Evolutionary conservation across 2,329 filamentous ascomycete species (phyloP), one percentile per base, ranked within the genome.

Genomic region (Penicillium sp.): DNA sequence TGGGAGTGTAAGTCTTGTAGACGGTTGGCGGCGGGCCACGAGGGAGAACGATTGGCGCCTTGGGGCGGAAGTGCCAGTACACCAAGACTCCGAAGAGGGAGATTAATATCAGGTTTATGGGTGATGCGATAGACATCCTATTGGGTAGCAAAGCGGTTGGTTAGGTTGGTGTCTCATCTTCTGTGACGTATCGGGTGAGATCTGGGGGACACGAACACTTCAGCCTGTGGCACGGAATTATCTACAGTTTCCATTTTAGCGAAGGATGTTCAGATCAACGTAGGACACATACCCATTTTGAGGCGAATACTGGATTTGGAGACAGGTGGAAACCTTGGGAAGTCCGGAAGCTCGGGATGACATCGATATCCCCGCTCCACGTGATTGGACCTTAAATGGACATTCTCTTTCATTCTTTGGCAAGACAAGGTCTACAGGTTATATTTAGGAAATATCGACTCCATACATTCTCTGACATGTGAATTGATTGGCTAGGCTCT

Each of bases 1-100:
- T 88, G 14, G 89, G 89, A 7, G 87, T 91, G 74, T 91, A 96
- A 61, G 89, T 89, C 48, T 89, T 90, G 72, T 93, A 97, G 60
- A 97, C 87, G 45, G 94, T 85, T 4, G 91, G 91, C 2, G 73
- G 65, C 8, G 84, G 82, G 28, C 78, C 77, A 56, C 77, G 75
- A 25, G 84, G 83, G 19, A 87, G 78, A 5, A 73, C 73, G 41
- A 78, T 71, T 33, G 79, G 75, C 9, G 77, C 72, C 56, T 78
- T 77, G 45, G 84, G 83, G 42, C 82, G 81, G 62, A 86, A 78
- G 62, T 84, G 84, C 65, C 80, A 76, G 73, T 86, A 87, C 42
- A 82, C 69, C 31, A 85, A 70, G 61, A 84, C 67, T 50, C 78
- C 69, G 69, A 87, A 82, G 60, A 86, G 77, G 49, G 83, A 78